Evolutionary conservation across 345 rosid genomes (phyloP), one percentile per base, ranked within the genome.

Genomic region (Bruguiera gymnorhiza): DNA sequence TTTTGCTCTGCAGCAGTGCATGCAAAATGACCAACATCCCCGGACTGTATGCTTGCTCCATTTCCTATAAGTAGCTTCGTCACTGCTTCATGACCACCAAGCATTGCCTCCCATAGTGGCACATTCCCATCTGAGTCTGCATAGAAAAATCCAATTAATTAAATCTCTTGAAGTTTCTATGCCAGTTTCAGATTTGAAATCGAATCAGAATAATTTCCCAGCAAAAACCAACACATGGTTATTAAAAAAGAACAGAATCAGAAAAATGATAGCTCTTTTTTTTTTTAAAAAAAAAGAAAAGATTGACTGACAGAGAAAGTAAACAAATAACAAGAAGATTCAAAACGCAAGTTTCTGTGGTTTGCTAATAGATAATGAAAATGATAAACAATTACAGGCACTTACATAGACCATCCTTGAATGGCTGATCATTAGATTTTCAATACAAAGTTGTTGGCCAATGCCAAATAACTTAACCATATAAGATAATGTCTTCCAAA

Each of bases 81-180:
- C 52, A 91, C 78, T 7, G 79, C 77, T 62, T 81, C 84, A 58
- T 94, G 87, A 6, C 93, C 86, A 34, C 71, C 87, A 67, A 78
- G 66, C 85, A 89, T 79, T 65, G 97, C 97, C 71, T 88, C 96
- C 97, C 96, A 94, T 29, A 94, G 46, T 9, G 97, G 97, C 43
- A 85, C 83, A 67, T 68, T 87, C 62, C 95, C 96, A 7, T 91
- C 93, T 0, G 82, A 61, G 63, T 91, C 97, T 91, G 84, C 83
- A 80, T 48, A 39, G 30, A 67, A 30, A 67, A 34, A 53, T 68
- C 66, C 50, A 10, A 6, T 18, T 7, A 23, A 31, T 61, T 64
- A 62, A 63, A 62, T 36, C 36, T 26, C 36, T 36, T n/a, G 46
- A 60, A 34, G 57, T 62, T 19, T 15, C 6, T 20, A 16, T 13